phyloP scores from a whole-genome alignment of 2,329 filamentous ascomycete genomes.

The Alternaria infectoria region DNA sequence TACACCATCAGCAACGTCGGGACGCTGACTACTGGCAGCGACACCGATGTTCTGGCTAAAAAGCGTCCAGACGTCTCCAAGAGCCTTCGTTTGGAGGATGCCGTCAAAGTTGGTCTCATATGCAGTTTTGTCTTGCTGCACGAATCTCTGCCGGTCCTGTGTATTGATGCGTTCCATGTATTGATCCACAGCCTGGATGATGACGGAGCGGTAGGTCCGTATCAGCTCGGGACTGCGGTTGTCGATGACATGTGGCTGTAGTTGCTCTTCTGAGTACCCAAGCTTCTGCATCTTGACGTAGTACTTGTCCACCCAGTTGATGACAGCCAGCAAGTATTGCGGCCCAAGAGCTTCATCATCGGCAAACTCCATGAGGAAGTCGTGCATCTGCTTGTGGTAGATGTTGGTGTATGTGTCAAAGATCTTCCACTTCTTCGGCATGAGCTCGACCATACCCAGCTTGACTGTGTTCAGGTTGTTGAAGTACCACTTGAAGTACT shows the following conservation, averaged over 20 bases:
- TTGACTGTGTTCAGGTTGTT: conserved; percentile 96
- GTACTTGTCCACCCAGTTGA: conserved; percentile 95
- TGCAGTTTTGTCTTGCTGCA: conserved; percentile 77
- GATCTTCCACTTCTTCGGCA: conserved; percentile 97
- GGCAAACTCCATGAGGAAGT: conserved; percentile 82
- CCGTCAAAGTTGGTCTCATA: conserved; percentile 79
- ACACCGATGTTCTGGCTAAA: conserved; percentile 89
- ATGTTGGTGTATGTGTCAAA: conserved; percentile 87
- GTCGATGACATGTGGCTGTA: conserved; percentile 86
- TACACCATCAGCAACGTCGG: conserved; percentile 92
- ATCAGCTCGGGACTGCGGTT: conserved; percentile 89
- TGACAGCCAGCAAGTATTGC: conserved; percentile 85
- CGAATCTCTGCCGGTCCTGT: conserved; percentile 81
- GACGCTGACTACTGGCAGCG: conserved; percentile 81
- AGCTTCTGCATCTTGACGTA: conserved; percentile 95
- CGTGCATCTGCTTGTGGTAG: conserved; percentile 95
- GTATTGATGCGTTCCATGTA: conserved; percentile 95
- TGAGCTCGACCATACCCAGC: conserved; percentile 86
- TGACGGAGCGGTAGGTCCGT: conserved; percentile 90
- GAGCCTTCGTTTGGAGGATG: conserved; percentile 88
- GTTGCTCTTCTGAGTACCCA: conserved; percentile 76
- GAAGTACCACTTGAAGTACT: conserved; percentile 94
- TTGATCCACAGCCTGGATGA: conserved; percentile 93
- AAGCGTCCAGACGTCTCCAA: conserved; percentile 98
- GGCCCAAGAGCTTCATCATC: conserved; percentile 86